A percentile compares a stretch with the other conserved stretches of the same genome.
Conservation (phyloP, 257 asterid genomes). For the Orobanche coerulescens region DNA sequence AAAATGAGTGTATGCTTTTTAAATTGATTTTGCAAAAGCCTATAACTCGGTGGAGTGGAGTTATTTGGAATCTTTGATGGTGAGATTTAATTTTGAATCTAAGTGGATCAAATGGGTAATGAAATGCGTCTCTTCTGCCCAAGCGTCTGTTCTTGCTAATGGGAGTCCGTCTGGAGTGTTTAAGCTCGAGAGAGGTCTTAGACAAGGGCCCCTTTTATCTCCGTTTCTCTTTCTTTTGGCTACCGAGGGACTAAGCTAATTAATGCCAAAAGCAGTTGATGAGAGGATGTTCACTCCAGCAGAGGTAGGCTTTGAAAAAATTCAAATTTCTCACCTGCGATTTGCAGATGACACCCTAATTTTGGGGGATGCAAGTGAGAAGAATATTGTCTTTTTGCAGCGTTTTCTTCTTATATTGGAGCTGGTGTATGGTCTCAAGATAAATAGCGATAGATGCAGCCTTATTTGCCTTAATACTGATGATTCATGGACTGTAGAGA, state of each 20-base stretch:
- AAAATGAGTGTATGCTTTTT: neutral
- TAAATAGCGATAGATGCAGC: neutral
- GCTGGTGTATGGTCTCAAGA: neutral
- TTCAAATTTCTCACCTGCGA: neutral
- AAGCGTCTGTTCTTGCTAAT: too few relatives aligned
- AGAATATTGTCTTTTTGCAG: neutral
- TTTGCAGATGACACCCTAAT: neutral
- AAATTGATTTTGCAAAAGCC: neutral
- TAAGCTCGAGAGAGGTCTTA: too few relatives aligned
- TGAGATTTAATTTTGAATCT: neutral
- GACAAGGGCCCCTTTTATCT: neutral
- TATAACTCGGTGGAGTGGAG: neutral
- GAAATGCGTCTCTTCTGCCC: neutral
- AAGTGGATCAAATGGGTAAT: neutral
- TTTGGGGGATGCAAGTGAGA: neutral
- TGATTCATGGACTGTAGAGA: neutral
- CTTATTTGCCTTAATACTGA: neutral
- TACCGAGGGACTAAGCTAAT: neutral
- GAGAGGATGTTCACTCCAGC: neutral
- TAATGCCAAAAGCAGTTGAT: neutral
- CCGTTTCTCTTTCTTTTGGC: neutral
- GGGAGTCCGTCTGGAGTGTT: neutral
- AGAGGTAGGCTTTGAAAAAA: neutral
- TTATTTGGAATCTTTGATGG: neutral
- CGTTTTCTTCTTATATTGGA: neutral